Evolutionary conservation across 148 eudicot genomes (phyloP).

Genomic region (Chenopodium suecicum): DNA sequence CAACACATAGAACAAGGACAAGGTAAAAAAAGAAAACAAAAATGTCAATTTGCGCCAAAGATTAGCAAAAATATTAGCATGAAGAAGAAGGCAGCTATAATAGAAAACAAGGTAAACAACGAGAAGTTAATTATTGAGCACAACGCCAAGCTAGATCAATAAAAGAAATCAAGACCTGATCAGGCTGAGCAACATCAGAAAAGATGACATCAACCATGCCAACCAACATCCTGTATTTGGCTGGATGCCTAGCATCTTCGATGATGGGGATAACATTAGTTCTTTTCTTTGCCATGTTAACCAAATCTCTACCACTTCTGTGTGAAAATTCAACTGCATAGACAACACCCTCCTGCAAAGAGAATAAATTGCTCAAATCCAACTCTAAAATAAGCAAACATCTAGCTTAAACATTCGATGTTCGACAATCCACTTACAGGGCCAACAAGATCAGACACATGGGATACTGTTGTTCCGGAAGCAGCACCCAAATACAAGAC

Average conservation of each 20-base stretch:
- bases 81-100: not conserved
- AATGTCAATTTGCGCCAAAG: not conserved
- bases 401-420: not conserved
- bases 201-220: constrained; percentile 97
- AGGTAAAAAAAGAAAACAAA: not conserved
- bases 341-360: constrained; percentile 72
- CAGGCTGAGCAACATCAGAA: constrained; percentile 99
- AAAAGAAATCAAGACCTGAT: constrained; percentile 53
- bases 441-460: constrained; percentile 88
- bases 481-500: constrained; percentile 99
- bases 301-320: constrained; percentile 96
- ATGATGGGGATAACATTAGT: constrained; percentile 94
- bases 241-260: constrained; percentile 98
- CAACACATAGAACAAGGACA: not conserved
- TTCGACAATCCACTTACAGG: constrained; percentile 49
- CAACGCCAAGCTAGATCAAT: not conserved
- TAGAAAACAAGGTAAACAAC: not conserved
- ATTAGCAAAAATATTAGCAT: not conserved
- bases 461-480: constrained; percentile 93
- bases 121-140: no score
- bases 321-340: constrained; percentile 95
- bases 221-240: constrained; percentile 90
- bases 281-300: constrained; percentile 96
- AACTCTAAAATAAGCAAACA: not conserved
- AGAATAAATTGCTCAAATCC: not conserved